Evolutionary conservation across 768 basidiomycete species (phyloP).

Genomic region (Lentinula raphanica): DNA sequence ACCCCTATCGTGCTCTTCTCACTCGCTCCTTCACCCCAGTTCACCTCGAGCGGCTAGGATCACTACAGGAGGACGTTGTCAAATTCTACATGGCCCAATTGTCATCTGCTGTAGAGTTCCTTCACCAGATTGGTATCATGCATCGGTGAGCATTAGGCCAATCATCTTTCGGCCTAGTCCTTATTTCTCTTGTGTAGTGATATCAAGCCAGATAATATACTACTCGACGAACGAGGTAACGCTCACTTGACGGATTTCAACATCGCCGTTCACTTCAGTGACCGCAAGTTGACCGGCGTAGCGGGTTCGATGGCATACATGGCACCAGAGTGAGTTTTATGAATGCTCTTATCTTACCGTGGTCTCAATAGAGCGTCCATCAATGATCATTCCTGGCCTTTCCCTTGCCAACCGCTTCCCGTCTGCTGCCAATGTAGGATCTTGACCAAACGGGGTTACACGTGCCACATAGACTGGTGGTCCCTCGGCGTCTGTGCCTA

Average conservation of each 20-base stretch:
- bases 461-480: conserved; percentile 95
- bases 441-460: conserved; percentile 88
- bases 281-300: conserved; percentile 82
- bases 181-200: conserved; percentile 41
- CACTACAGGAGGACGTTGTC: conserved; percentile 71
- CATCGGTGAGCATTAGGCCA: conserved; percentile 65
- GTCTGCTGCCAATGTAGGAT: conserved; percentile 40
- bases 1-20: conserved; percentile 7
- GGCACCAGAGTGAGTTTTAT: conserved; percentile 66
- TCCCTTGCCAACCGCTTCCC: conserved; percentile 1
- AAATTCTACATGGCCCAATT: conserved; percentile 89
- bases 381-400: neutral
- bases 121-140: conserved; percentile 92
- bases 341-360: neutral
- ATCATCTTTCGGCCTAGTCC: conserved; percentile 17
- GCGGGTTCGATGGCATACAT: conserved; percentile 99
- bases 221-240: conserved; percentile 92
- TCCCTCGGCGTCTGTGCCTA: conserved; percentile 91
- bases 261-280: conserved; percentile 94
- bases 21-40: conserved; percentile 40
- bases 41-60: conserved; percentile 79
- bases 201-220: conserved; percentile 95
- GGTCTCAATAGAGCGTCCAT: neutral
- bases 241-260: conserved; percentile 98
- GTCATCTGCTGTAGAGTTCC: conserved; percentile 79